A percentile compares a stretch with the other conserved stretches of the same genome.
Conservation (phyloP, 2,329 filamentous ascomycete species). For the Iodosphaeria phyllophila region DNA sequence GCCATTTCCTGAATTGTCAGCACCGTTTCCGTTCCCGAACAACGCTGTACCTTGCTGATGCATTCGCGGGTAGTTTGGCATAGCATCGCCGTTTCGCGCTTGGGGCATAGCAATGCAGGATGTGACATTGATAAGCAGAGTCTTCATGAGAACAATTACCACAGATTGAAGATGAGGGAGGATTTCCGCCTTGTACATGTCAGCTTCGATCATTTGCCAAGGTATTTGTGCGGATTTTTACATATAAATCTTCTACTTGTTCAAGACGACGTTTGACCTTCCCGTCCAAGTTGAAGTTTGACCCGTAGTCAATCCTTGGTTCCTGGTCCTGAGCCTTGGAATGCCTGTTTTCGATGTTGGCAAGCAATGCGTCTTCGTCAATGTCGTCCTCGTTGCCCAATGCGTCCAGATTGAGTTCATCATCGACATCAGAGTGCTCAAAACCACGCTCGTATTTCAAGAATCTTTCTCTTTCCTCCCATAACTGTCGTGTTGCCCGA, state of each 20-base stretch:
- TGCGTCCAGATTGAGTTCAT: conserved; percentile 20
- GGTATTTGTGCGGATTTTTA: conserved; percentile 28
- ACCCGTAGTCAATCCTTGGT: conserved; percentile 33
- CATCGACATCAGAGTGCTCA: conserved; percentile 33
- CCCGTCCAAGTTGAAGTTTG: conserved; percentile 27
- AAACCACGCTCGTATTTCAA: conserved; percentile 87
- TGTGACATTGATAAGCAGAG: conserved; percentile 72
- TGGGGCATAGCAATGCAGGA: conserved; percentile 50
- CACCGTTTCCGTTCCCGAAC: conserved; percentile 12
- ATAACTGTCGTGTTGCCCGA: conserved; percentile 76
- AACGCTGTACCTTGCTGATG: conserved; percentile 17
- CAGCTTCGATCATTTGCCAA: conserved; percentile 10
- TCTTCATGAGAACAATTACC: conserved; percentile 80
- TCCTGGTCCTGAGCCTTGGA: conserved; percentile 20
- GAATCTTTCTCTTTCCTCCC: conserved; percentile 83
- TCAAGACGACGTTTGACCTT: conserved; percentile 49
- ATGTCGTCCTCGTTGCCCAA: conserved; percentile 9
- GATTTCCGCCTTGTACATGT: conserved; percentile 38
- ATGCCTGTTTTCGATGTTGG: conserved; percentile 21
- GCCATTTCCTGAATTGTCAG: too few species aligned
- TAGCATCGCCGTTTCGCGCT: conserved; percentile 15
- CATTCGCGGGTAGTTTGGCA: conserved; percentile 17
- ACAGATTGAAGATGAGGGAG: conserved; percentile 81
- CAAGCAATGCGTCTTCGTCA: conserved; percentile 20
- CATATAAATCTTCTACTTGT: conserved; percentile 70